Conservation (phyloP, 1,284 basidiomycete genomes). For the Boletellus dicymbophilus region DNA sequence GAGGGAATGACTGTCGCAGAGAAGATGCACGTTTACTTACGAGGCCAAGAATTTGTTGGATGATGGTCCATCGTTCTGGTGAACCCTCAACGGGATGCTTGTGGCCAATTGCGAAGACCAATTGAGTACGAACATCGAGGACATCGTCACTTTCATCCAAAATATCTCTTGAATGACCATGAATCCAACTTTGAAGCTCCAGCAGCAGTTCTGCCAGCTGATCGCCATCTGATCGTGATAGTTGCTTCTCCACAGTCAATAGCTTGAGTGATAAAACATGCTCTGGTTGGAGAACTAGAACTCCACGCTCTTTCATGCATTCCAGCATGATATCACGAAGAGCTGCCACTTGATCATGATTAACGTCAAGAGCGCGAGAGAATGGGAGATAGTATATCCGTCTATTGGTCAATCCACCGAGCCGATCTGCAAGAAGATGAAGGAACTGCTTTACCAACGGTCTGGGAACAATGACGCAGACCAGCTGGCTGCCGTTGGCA, state of each 20-base stretch:
- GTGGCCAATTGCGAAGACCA: slow-evolving; percentile 49
- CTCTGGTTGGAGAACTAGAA: slow-evolving; percentile 53
- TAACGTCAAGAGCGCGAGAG: slow-evolving; percentile 38
- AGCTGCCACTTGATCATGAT: slow-evolving; percentile 18
- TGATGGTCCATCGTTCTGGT: slow-evolving; percentile 48
- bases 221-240: slow-evolving; percentile 1
- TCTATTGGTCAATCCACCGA: slow-evolving; percentile 45
- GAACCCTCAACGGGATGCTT: slow-evolving; percentile 42
- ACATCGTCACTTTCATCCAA: slow-evolving; percentile 59
- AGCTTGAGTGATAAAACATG: slow-evolving; percentile 54
- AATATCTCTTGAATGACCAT: slow-evolving; percentile 40
- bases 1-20: slow-evolving; percentile 10
- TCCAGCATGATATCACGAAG: slow-evolving; percentile 30
- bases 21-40: slow-evolving; percentile 15
- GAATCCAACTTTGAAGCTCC: slow-evolving; percentile 38
- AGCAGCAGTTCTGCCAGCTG: slow-evolving; percentile 15
- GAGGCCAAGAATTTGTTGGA: slow-evolving; percentile 40
- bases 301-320: slow-evolving; percentile 41
- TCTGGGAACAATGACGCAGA: neutral
- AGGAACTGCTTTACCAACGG: slow-evolving; percentile 43
- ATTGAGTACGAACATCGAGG: slow-evolving; percentile 47
- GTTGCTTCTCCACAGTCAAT: slow-evolving; percentile 40
- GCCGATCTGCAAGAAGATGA: slow-evolving; percentile 42
- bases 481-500: neutral
- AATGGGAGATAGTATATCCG: slow-evolving; percentile 51